Conservation (phyloP, 495 filamentous ascomycete species). For the Cladorrhinum samala region DNA sequence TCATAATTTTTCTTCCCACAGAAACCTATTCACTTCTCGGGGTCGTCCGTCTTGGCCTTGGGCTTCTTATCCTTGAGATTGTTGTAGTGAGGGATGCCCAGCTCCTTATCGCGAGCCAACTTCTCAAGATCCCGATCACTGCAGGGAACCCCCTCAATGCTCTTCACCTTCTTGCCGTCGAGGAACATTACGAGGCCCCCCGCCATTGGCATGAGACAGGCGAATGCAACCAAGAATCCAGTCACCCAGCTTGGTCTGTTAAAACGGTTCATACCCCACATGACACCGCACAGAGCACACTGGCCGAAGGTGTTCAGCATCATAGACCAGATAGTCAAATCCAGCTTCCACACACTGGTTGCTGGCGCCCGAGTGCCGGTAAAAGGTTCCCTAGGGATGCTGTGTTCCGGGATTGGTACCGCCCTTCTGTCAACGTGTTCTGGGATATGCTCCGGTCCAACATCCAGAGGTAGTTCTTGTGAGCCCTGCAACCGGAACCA, state of each 20-base stretch:
- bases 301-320: constrained; percentile 74
- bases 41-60: constrained; percentile 29
- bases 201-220: constrained; percentile 59
- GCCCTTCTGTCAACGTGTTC: constrained; percentile 27
- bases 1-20: not conserved
- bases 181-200: constrained; percentile 62
- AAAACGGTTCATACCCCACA: constrained; percentile 73
- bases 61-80: constrained; percentile 49
- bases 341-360: constrained; percentile 67
- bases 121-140: constrained; percentile 39
- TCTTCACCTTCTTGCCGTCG: constrained; percentile 61
- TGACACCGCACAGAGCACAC: constrained; percentile 60
- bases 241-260: constrained; percentile 67
- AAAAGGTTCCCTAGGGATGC: constrained; percentile 49
- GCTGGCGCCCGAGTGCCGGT: constrained; percentile 61
- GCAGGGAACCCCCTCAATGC: constrained; percentile 56
- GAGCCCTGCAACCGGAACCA: constrained; percentile 67
- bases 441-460: constrained; percentile 42
- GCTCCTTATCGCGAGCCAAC: constrained; percentile 40
- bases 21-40: constrained; percentile 2
- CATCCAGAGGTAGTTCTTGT: constrained; percentile 34
- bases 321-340: constrained; percentile 71
- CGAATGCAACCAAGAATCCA: constrained; percentile 65
- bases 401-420: constrained; percentile 51
- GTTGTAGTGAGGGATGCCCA: constrained; percentile 47